A percentile compares a stretch with the other conserved stretches of the same genome.
Conservation (phyloP, 2,329 filamentous ascomycete genomes). For the Boeremia exigua region DNA sequence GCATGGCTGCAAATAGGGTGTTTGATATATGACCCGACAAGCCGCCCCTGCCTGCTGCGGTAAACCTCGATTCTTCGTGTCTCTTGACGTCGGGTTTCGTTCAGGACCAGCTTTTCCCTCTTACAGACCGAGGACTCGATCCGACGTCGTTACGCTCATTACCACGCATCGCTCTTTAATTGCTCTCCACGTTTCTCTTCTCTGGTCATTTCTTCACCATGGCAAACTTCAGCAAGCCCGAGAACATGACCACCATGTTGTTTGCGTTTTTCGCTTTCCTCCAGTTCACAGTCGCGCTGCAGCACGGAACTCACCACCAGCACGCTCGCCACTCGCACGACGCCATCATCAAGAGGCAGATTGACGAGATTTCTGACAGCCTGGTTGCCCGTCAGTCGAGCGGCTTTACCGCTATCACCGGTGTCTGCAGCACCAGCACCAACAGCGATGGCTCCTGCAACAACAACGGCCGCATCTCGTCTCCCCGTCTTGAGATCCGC, state of each 20-base stretch:
- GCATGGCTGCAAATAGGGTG: conserved; percentile 31
- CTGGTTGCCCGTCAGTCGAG: conserved; percentile 34
- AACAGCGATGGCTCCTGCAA: conserved; percentile 34
- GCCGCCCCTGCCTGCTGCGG: conserved; percentile 33
- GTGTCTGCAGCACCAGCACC: conserved; percentile 34
- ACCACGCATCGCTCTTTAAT: conserved; percentile 20
- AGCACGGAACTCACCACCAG: conserved; percentile 32
- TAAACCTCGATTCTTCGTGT: conserved; percentile 39
- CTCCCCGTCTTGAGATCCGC: conserved; percentile 69
- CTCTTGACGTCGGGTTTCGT: conserved; percentile 36
- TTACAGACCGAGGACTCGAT: conserved; percentile 37
- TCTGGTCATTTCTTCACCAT: conserved; percentile 27
- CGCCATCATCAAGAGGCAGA: conserved; percentile 29
- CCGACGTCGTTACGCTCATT: conserved; percentile 46
- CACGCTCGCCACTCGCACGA: conserved; percentile 26
- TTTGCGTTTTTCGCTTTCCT: conserved; percentile 42
- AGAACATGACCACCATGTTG: conserved; percentile 41
- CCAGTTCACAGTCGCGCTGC: conserved; percentile 40
- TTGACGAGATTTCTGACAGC: conserved; percentile 31
- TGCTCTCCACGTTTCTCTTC: conserved; percentile 16
- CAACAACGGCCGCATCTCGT: conserved; percentile 32
- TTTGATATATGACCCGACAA: conserved; percentile 41
- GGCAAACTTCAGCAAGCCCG: conserved; percentile 46
- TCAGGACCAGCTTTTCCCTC: conserved; percentile 23
- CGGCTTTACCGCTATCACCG: conserved; percentile 34